Evolutionary conservation across 192 early-diverging fungal genomes (phyloP).

Genomic region (Coemansia sp.): DNA sequence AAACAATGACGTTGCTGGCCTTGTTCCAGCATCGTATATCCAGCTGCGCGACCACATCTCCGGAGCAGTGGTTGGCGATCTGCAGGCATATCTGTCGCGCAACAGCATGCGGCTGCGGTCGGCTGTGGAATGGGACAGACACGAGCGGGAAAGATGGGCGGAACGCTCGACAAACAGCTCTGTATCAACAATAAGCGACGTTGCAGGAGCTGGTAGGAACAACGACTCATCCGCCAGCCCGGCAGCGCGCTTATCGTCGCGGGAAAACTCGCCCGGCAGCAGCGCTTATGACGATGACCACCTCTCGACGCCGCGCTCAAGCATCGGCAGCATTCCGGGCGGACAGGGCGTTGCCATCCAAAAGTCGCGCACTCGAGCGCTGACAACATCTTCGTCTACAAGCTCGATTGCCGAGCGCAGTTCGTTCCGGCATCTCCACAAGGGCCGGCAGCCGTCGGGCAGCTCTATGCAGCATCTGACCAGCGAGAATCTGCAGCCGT

Average conservation of each 20-base stretch:
- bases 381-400: constrained; percentile 50
- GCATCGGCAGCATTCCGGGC: constrained; percentile 19
- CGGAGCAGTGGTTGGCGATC: constrained; percentile 64
- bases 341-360: constrained; percentile 9
- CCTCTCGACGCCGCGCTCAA: constrained; percentile 33
- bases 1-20: constrained; percentile 56
- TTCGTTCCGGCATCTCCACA: constrained; percentile 45
- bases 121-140: constrained; percentile 60
- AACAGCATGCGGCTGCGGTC: constrained; percentile 46
- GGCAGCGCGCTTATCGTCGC: background rate
- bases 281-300: constrained; percentile 36
- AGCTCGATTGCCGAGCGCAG: constrained; percentile 54
- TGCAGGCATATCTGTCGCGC: constrained; percentile 58
- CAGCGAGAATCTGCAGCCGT: constrained; percentile 44
- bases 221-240: constrained; percentile 1
- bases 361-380: constrained; percentile 34
- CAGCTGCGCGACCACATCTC: constrained; percentile 71
- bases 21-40: constrained; percentile 77
- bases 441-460: constrained; percentile 50
- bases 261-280: constrained; percentile 15
- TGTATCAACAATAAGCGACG: constrained; percentile 31
- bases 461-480: constrained; percentile 46
- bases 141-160: constrained; percentile 55
- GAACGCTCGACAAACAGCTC: constrained; percentile 41
- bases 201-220: constrained; percentile 3